phyloP scores from a whole-genome alignment of 2,329 filamentous ascomycete species.

The Leptographium flavum region DNA sequence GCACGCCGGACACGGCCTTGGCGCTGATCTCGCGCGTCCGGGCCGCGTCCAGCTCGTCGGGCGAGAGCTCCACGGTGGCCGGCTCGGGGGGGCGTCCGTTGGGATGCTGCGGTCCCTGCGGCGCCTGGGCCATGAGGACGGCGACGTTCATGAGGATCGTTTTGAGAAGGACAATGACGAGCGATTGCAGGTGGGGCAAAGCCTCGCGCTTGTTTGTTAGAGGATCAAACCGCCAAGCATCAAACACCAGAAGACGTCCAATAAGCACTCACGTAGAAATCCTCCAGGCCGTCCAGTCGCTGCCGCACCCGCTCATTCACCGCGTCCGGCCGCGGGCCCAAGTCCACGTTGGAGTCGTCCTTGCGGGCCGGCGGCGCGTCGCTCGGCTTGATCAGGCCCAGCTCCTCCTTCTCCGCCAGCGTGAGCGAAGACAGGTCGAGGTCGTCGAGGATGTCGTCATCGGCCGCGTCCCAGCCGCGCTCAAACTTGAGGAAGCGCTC shows the following conservation, averaged over 20 bases:
- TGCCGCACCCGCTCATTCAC: conserved; percentile 42
- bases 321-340: conserved; percentile 32
- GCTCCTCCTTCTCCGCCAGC: conserved; percentile 28
- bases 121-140: conserved; percentile 52
- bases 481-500: conserved; percentile 87
- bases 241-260: not conserved
- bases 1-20: conserved; percentile 81
- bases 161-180: conserved; percentile 85
- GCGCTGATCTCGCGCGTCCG: conserved; percentile 75
- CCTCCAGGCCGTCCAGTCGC: conserved; percentile 60
- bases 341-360: conserved; percentile 23
- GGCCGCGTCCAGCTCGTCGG: conserved; percentile 70
- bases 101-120: conserved; percentile 29
- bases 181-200: conserved; percentile 75
- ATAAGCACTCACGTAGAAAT: conserved; percentile 66
- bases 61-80: conserved; percentile 28
- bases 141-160: conserved; percentile 79
- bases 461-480: conserved; percentile 61
- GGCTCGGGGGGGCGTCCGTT: conserved; percentile 8
- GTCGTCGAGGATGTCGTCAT: conserved; percentile 26
- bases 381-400: conserved; percentile 27
- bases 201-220: conserved; percentile 43
- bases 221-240: not conserved
- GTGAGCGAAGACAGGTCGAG: conserved; percentile 22
- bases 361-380: conserved; percentile 13